Percentiles rank a stretch among this genome's conserved stretches.
These are phyloP conservation scores for Chaetoceros tenuissimus DNA, from an alignment of 108 stramenopile genomes.

Conservation along the genomic window DNA sequence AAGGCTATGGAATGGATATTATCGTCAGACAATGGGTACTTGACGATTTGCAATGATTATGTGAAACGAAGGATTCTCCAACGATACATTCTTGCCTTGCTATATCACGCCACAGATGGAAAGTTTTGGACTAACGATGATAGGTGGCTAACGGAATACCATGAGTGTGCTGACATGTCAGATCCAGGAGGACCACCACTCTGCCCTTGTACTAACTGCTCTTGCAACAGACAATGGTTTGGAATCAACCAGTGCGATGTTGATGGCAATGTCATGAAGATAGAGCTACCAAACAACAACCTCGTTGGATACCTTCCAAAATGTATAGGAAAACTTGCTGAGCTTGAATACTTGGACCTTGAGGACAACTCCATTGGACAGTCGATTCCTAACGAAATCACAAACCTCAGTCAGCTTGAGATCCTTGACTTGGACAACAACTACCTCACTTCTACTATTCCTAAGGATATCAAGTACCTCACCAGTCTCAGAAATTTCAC, in stretches of 20 bases:
- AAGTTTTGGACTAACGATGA: slow-evolving; percentile 21
- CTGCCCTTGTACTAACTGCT: no score
- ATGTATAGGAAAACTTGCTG: slow-evolving; percentile 10
- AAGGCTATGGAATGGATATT: slow-evolving; percentile 18
- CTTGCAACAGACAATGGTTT: no score
- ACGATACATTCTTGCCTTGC: slow-evolving; percentile 33
- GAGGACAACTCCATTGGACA: slow-evolving; percentile 5
- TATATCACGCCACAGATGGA: slow-evolving; percentile 30
- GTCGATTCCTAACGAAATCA: background rate
- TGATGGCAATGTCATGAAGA: no score
- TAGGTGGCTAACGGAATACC: no score
- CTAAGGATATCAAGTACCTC: slow-evolving; percentile 33
- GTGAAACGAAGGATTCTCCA: no score
- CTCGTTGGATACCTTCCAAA: no score
- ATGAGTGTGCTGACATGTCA: no score
- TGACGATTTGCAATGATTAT: background rate
- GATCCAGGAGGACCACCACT: no score
- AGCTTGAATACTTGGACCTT: slow-evolving; percentile 23
- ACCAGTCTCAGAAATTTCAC: slow-evolving; percentile 36
- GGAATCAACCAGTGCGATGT: no score
- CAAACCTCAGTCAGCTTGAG: background rate
- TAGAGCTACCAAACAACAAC: no score
- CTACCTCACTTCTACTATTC: slow-evolving; percentile 38
- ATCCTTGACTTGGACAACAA: slow-evolving; percentile 4
- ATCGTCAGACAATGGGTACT: background rate